Evolutionary conservation across 768 basidiomycete species (phyloP).

Genomic region (Rhizopogon vinicolor): DNA sequence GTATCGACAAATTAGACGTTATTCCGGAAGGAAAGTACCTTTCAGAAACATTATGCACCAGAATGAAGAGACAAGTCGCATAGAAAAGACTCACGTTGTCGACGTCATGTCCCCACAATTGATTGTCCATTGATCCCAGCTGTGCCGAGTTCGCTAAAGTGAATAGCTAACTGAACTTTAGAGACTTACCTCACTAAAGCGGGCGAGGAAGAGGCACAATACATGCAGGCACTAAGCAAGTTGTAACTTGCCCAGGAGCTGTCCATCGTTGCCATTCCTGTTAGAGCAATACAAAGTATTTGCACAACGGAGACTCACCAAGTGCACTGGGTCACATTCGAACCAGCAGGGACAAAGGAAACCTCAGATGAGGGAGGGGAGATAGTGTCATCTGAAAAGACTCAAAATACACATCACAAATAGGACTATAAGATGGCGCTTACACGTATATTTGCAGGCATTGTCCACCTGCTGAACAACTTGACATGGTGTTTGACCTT

Average conservation of each 20-base stretch:
- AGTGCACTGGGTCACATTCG: slow-evolving; percentile 14
- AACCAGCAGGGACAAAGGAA: slow-evolving; percentile 10
- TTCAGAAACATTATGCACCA: background rate
- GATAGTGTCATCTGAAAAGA: background rate
- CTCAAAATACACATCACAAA: background rate
- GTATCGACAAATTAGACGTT: slow-evolving; percentile 12
- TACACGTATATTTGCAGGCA: slow-evolving; percentile 13
- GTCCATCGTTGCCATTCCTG: background rate
- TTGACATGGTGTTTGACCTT: slow-evolving; percentile 9
- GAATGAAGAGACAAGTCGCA: background rate
- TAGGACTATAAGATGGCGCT: background rate
- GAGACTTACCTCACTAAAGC: slow-evolving; percentile 11
- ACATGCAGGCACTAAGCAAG: slow-evolving; percentile 22
- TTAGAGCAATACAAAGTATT: background rate
- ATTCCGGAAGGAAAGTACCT: slow-evolving; percentile 20
- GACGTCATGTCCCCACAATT: slow-evolving; percentile 13
- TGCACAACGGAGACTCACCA: slow-evolving; percentile 12
- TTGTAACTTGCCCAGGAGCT: slow-evolving; percentile 28
- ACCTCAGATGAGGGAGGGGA: background rate
- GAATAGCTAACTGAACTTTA: background rate
- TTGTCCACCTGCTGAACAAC: slow-evolving; percentile 14
- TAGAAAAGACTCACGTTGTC: slow-evolving; percentile 11
- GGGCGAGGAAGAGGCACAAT: slow-evolving; percentile 8
- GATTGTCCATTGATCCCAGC: slow-evolving; percentile 17
- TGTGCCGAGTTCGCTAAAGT: slow-evolving; percentile 6